Conservation (phyloP, 176 grass and related monocot genomes). For the Raddia guianensis region DNA sequence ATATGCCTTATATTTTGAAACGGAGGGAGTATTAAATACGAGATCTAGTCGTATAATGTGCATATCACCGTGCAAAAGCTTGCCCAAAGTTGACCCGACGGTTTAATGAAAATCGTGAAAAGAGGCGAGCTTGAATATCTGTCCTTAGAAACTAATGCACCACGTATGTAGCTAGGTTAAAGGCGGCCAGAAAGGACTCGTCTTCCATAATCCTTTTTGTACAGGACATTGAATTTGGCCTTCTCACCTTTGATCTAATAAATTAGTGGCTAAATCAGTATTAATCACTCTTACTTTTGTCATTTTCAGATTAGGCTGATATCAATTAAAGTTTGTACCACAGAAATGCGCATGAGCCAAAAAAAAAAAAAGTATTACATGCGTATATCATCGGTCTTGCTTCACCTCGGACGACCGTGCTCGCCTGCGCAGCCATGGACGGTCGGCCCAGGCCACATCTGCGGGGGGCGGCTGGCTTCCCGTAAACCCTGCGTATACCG, state of each 20-base stretch:
- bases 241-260: not conserved
- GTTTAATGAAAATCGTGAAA: not conserved
- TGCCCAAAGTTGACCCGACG: not conserved
- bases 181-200: not conserved
- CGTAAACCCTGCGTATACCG: no score
- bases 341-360: not conserved
- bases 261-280: not conserved
- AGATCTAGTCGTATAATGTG: no score
- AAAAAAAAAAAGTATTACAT: not conserved
- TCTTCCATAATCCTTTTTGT: not conserved
- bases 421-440: no score
- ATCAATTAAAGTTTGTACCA: not conserved
- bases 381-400: not conserved
- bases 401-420: no score
- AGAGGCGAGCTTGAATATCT: slow-evolving; percentile 1
- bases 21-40: no score
- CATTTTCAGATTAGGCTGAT: not conserved
- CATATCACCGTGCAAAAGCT: no score
- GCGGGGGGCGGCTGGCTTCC: no score
- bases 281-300: not conserved
- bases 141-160: not conserved
- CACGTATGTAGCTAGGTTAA: not conserved
- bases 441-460: no score
- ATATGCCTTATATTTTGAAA: no score
- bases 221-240: not conserved